phyloP scores from a whole-genome alignment of 192 early-diverging fungal genomes.

The Entomortierella lignicola region DNA sequence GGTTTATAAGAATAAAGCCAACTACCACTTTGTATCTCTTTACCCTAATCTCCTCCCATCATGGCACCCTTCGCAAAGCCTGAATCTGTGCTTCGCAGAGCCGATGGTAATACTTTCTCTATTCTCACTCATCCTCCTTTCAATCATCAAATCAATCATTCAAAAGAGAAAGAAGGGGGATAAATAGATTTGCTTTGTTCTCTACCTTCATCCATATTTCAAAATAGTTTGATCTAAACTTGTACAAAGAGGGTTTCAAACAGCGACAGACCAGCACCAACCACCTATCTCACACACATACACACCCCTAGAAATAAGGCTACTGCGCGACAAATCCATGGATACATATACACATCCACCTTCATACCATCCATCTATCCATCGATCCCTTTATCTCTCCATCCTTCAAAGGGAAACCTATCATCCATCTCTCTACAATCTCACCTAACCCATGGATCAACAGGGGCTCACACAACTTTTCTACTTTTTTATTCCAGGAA shows the following conservation, averaged over 20 bases:
- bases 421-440: neutral
- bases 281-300: neutral
- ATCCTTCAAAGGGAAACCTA: neutral
- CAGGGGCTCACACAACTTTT: no score
- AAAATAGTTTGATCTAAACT: neutral
- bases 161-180: no score
- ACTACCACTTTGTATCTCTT: conserved; percentile 12
- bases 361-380: conserved; percentile 26
- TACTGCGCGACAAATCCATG: conserved; percentile 6
- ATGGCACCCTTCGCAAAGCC: conserved; percentile 57
- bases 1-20: neutral
- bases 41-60: conserved; percentile 29
- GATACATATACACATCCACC: neutral
- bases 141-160: neutral
- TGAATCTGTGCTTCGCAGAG: conserved; percentile 56
- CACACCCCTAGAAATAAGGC: neutral
- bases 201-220: no score
- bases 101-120: conserved; percentile 36
- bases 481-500: neutral
- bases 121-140: neutral
- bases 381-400: conserved; percentile 1
- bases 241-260: neutral
- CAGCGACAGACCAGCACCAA: neutral
- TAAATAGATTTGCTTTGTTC: no score
- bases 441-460: no score